phyloP scores from a whole-genome alignment of 176 grass and related monocot species.

The Neostapfia colusana region DNA sequence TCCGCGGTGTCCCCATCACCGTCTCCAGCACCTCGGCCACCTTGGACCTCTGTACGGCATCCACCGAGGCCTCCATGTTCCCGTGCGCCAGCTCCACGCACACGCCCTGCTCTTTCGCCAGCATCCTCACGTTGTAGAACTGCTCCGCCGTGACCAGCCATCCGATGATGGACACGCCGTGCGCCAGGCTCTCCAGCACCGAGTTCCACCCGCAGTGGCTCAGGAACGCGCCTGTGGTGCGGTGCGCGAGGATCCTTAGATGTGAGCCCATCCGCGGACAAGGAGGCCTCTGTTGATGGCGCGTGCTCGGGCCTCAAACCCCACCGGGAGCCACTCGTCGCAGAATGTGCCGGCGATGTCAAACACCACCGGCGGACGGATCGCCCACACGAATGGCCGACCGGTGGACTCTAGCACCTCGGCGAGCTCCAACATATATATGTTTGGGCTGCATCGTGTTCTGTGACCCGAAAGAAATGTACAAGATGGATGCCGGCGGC shows the following conservation, averaged over 20 bases:
- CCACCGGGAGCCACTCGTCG: conserved; percentile 43
- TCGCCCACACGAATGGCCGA: conserved; percentile 17
- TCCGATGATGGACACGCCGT: conserved; percentile 36
- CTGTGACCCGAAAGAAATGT: conserved; percentile 24
- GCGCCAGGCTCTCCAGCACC: conserved; percentile 36
- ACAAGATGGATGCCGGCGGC: neutral
- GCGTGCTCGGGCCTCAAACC: conserved; percentile 37
- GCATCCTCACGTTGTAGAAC: conserved; percentile 36
- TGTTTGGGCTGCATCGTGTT: neutral
- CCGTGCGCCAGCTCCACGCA: conserved; percentile 44
- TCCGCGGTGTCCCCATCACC: neutral
- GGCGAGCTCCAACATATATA: conserved; percentile 19
- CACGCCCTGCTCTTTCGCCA: conserved; percentile 33
- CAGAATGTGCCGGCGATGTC: neutral
- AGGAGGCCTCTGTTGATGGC: neutral
- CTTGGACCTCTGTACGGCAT: neutral
- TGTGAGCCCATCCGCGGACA: conserved; percentile 36
- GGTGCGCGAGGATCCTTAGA: conserved; percentile 41
- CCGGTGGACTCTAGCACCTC: neutral
- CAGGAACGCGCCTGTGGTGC: conserved; percentile 39
- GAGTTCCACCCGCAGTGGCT: conserved; percentile 57
- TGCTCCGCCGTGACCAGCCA: conserved; percentile 42
- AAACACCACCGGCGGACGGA: neutral
- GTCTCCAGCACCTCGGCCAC: conserved; percentile 4
- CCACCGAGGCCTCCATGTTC: neutral